Evolutionary conservation across 2,329 filamentous ascomycete species (phyloP), one percentile per base, ranked within the genome.

Genomic region (Penicillium olsonii): DNA sequence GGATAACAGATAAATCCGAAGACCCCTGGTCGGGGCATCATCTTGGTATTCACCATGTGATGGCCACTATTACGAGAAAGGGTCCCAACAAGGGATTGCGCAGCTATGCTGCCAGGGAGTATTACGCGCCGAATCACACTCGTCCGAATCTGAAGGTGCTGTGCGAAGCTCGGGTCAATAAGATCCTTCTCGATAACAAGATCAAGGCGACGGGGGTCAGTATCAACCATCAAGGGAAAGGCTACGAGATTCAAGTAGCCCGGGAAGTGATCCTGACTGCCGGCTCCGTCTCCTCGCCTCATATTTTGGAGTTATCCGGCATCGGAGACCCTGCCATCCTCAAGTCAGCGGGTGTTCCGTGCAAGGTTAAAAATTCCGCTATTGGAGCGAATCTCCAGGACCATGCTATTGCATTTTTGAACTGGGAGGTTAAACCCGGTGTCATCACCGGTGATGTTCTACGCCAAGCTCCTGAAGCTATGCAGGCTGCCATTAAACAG

Each of bases 291-390:
- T 77, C 78, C 59, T 82, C 78, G 14, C 84, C 77, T 4, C 81
- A 79, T 65, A 71, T 83, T 15, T 76, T 81, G 14, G 83, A 87
- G 54, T 71, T 84, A 1, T 85, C 82, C 0, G 84, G 84, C 0
- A 75, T 87, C 20, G 84, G 84, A 2, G 72, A 75, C 38, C 65
- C 70, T 0, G 62, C 65, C 0, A 59, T 78, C 2, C 68, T 81
- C 2, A 54, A 62, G 8, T 59, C 59, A 0, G 71, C 71, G 1
- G 71, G 70, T 0, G 69, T 81, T 2, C 53, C 69, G 4, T 67
- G 71, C 27, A 71, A 72, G 42, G 67, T 79, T 6, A 63, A 69
- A 22, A 75, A 75, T 42, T 64, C 68, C 2, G 73, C 66, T 3
- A 72, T 80, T 4, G 78, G 78, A 3, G 72, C 72, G 20, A 78